Evolutionary conservation across 768 basidiomycete genomes (phyloP).

Genomic region (Termitomyces sp.): DNA sequence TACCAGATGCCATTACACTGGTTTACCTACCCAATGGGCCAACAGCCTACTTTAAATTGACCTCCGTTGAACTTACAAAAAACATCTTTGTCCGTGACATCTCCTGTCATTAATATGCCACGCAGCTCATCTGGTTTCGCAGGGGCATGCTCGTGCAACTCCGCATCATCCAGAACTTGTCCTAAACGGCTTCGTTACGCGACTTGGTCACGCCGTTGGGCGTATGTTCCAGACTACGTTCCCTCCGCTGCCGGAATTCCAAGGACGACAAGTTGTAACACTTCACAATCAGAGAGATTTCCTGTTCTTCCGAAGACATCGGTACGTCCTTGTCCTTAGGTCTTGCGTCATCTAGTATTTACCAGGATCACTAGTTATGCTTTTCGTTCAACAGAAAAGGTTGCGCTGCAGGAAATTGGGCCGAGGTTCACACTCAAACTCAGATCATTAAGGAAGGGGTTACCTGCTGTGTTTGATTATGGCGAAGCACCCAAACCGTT

Average conservation of each 20-base stretch:
- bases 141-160: constrained; percentile 92
- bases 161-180: constrained; percentile 94
- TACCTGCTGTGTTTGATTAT: constrained; percentile 73
- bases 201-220: constrained; percentile 89
- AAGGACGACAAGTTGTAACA: constrained; percentile 95
- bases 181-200: constrained; percentile 89
- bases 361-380: constrained; percentile 57
- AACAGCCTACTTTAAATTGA: constrained; percentile 92
- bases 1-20: constrained; percentile 84
- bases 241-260: constrained; percentile 91
- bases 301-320: constrained; percentile 92
- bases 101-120: background rate
- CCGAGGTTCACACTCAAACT: constrained; percentile 96
- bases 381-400: constrained; percentile 86
- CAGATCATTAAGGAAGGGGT: constrained; percentile 80
- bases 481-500: constrained; percentile 57
- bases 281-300: constrained; percentile 98
- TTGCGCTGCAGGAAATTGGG: constrained; percentile 94
- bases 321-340: constrained; percentile 40
- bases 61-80: constrained; percentile 80
- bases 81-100: constrained; percentile 67
- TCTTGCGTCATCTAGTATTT: background rate
- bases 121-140: background rate
- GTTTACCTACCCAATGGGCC: constrained; percentile 90
- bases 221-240: constrained; percentile 96